Percentiles rank a stretch among this genome's conserved stretches.
Conservation (phyloP, 2,329 filamentous ascomycete genomes). For the Aspergillus awamori region DNA sequence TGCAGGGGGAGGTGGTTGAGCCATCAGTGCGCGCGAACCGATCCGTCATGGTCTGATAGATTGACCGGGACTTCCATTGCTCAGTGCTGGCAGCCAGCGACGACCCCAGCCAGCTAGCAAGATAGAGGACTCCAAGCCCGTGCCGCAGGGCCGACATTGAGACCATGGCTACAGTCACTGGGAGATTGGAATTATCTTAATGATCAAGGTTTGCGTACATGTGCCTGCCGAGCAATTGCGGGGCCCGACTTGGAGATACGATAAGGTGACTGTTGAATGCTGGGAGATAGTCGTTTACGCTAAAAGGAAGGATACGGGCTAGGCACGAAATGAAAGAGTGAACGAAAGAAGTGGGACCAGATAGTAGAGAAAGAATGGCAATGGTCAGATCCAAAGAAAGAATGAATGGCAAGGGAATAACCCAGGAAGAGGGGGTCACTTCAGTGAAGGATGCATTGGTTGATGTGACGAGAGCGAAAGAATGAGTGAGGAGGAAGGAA, state of each 20-base stretch:
- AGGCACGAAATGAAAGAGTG: not conserved
- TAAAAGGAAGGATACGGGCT: not conserved
- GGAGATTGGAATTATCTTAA: not conserved
- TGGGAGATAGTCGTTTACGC: not conserved
- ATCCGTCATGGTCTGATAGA: constrained; percentile 54
- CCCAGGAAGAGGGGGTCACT: not conserved
- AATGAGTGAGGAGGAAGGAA: not conserved
- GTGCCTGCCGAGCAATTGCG: not conserved
- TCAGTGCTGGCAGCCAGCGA: constrained; percentile 28
- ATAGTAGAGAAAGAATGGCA: not conserved
- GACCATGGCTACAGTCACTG: not conserved
- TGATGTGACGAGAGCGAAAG: not conserved
- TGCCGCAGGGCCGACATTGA: not conserved
- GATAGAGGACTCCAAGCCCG: not conserved
- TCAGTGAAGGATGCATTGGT: not conserved
- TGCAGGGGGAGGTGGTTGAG: constrained; percentile 36
- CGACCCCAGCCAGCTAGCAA: constrained; percentile 1
- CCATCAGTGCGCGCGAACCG: constrained; percentile 49
- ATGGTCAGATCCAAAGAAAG: not conserved
- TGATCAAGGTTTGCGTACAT: not conserved
- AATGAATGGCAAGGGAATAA: not conserved
- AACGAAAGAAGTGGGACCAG: not conserved
- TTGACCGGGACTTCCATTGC: constrained; percentile 46
- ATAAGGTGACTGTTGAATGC: not conserved
- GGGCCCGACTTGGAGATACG: not conserved